A percentile compares a stretch with the other conserved stretches of the same genome.
Conservation (phyloP, 495 filamentous ascomycete species). For the Trichoderma gamsii region DNA sequence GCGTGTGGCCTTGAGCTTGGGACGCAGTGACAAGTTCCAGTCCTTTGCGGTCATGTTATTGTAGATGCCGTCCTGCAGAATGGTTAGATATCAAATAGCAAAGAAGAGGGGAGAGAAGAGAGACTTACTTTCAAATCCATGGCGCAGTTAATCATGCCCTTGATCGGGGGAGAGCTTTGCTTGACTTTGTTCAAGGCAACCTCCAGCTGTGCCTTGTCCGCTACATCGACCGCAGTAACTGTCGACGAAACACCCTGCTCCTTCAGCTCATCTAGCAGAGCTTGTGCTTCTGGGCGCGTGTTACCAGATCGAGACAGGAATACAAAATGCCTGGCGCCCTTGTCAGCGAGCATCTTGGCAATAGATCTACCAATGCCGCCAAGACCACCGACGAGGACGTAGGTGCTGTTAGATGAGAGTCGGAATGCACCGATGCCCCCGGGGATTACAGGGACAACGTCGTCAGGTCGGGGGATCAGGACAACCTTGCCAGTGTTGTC, state of each 20-base stretch:
- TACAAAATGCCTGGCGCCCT: too few species aligned
- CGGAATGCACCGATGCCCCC: too few species aligned
- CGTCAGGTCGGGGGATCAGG: too few species aligned
- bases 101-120: too few species aligned
- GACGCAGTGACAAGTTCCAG: constrained; percentile 36
- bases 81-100: background rate
- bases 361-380: too few species aligned
- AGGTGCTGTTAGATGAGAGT: too few species aligned
- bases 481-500: too few species aligned
- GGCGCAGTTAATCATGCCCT: constrained; percentile 44
- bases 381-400: too few species aligned
- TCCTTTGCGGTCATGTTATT: constrained; percentile 43
- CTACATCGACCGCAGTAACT: background rate
- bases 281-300: too few species aligned
- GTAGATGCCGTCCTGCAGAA: constrained; percentile 34
- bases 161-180: constrained; percentile 34
- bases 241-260: background rate
- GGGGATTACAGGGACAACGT: too few species aligned
- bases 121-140: constrained; percentile 50
- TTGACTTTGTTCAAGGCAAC: constrained; percentile 33
- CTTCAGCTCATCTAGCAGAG: constrained; percentile 16
- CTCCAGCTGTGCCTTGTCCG: constrained; percentile 24
- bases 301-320: too few species aligned
- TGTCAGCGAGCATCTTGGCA: too few species aligned
- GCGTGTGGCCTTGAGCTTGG: constrained; percentile 39